Conservation (phyloP, 495 filamentous ascomycete species). For the Penicillium samsonianum region DNA sequence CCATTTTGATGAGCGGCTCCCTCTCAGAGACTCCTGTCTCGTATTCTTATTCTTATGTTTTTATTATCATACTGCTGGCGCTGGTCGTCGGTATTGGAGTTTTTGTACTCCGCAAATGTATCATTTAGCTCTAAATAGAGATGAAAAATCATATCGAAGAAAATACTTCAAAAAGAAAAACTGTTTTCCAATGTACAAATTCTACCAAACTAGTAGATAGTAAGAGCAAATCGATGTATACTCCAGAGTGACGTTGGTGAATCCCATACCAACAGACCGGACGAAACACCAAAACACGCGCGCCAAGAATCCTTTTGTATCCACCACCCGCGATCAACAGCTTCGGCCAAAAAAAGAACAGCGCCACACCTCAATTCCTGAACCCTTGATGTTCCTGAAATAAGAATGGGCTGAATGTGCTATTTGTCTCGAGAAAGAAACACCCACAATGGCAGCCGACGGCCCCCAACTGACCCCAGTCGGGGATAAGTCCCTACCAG, state of each 20-base stretch:
- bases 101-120: constrained; percentile 7
- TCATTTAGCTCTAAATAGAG: constrained; percentile 9
- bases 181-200: neutral
- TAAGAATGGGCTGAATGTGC: constrained; percentile 27
- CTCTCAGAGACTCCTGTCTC: neutral
- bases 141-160: neutral
- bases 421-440: neutral
- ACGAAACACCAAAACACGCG: constrained; percentile 15
- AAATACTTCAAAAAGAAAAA: neutral
- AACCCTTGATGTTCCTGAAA: constrained; percentile 8
- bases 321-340: constrained; percentile 29
- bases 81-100: constrained; percentile 11
- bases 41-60: constrained; percentile 4
- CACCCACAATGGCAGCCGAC: constrained; percentile 30
- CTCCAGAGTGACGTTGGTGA: neutral
- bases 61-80: neutral
- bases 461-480: constrained; percentile 45
- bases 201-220: neutral
- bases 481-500: constrained; percentile 57
- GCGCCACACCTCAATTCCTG: neutral
- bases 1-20: constrained; percentile 20
- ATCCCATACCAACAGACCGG: neutral
- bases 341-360: constrained; percentile 18
- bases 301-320: constrained; percentile 36
- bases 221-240: neutral